Percentiles rank a stretch among this genome's conserved stretches.
Conservation (phyloP, 2,329 filamentous ascomycete genomes). For the Microdochium trichocladiopsis region DNA sequence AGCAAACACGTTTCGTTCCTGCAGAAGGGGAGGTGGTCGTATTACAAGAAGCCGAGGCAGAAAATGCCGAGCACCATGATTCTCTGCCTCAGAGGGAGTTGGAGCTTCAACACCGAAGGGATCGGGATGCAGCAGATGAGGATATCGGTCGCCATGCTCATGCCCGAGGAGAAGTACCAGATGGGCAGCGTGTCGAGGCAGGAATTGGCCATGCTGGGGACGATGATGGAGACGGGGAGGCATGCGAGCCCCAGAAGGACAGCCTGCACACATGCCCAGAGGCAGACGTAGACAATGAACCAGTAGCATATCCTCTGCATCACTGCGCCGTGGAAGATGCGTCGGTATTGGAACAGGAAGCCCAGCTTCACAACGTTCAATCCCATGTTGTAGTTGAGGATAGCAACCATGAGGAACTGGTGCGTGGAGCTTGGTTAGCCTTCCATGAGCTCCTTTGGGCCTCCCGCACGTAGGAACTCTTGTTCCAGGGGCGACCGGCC, state of each 20-base stretch:
- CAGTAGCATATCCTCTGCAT: slow-evolving; percentile 18
- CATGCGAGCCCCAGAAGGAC: slow-evolving; percentile 17
- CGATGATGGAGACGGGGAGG: slow-evolving; percentile 15
- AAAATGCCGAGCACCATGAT: slow-evolving; percentile 19
- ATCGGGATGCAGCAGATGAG: slow-evolving; percentile 19
- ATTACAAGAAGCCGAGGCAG: slow-evolving; percentile 22
- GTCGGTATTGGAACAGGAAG: slow-evolving; percentile 23
- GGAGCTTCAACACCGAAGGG: slow-evolving; percentile 14
- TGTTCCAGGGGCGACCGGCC: not conserved
- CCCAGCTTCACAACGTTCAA: slow-evolving; percentile 23
- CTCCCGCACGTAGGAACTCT: not conserved
- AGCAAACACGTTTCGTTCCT: not conserved
- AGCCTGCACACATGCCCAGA: slow-evolving; percentile 18
- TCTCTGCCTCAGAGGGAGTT: slow-evolving; percentile 16
- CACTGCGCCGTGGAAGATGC: slow-evolving; percentile 15
- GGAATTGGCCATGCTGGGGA: slow-evolving; percentile 12
- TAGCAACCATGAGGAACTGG: slow-evolving; percentile 15
- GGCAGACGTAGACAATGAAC: slow-evolving; percentile 14
- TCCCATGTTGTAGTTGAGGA: slow-evolving; percentile 21
- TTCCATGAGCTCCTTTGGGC: not conserved
- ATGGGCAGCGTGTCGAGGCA: slow-evolving; percentile 20
- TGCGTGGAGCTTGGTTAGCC: not conserved
- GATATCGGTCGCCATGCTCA: slow-evolving; percentile 18
- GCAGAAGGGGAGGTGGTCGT: slow-evolving; percentile 1
- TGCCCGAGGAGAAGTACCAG: slow-evolving; percentile 22